Conservation (phyloP, 352 stramenopile species). For the Globisporangium paddicum region DNA sequence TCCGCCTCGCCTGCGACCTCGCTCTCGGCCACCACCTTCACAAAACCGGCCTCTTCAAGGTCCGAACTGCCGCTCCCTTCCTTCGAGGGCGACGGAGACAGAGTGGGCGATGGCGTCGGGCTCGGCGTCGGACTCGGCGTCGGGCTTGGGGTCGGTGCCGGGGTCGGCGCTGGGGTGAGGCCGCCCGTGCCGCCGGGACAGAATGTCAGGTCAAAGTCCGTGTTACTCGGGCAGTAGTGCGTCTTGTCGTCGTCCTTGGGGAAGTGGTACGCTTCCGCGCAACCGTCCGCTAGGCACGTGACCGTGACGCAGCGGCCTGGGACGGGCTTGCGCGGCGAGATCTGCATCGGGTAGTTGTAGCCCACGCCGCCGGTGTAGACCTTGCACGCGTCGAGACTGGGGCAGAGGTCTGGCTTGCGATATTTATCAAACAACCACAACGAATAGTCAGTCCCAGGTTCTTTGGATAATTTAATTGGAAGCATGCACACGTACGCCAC, state of each 20-base stretch:
- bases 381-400: constrained; percentile 50
- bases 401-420: constrained; percentile 33
- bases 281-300: constrained; percentile 45
- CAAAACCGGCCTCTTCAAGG: constrained; percentile 2
- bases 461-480: no score
- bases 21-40: constrained; percentile 14
- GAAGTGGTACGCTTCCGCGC: constrained; percentile 60
- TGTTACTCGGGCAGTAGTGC: constrained; percentile 32
- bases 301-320: constrained; percentile 34
- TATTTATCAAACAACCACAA: not conserved
- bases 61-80: constrained; percentile 9
- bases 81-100: constrained; percentile 18
- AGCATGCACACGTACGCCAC: constrained; percentile 16
- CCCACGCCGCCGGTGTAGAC: constrained; percentile 40
- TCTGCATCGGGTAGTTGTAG: constrained; percentile 69
- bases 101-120: constrained; percentile 23
- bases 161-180: constrained; percentile 22
- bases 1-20: constrained; percentile 4
- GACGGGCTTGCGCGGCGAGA: constrained; percentile 33
- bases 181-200: constrained; percentile 40
- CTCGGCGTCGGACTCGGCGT: constrained; percentile 25
- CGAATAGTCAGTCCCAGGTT: not conserved
- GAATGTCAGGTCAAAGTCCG: constrained; percentile 52
- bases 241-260: constrained; percentile 70
- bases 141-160: constrained; percentile 24